Conservation (phyloP, 148 eudicot species). For the Persicaria tinctoria region DNA sequence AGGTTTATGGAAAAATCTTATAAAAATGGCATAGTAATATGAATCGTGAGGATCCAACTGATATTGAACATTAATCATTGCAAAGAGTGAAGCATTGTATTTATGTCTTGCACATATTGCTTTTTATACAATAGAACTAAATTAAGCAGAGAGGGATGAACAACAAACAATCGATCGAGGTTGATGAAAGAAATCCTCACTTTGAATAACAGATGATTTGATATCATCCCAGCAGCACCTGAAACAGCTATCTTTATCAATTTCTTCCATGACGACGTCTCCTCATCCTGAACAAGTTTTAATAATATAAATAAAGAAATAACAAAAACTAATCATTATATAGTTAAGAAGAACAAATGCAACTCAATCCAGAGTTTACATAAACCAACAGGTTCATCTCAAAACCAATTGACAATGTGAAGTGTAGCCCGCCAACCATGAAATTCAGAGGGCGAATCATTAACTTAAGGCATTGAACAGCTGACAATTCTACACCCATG, state of each 20-base stretch:
- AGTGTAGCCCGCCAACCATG: too few relatives aligned
- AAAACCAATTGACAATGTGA: too few relatives aligned
- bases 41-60: background rate
- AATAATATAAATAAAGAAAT: background rate
- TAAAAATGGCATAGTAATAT: background rate
- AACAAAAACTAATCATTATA: too few relatives aligned
- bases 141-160: background rate
- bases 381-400: too few relatives aligned
- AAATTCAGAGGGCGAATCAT: too few relatives aligned
- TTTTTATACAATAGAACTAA: background rate
- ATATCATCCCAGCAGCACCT: slow-evolving; percentile 97
- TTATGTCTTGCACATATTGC: background rate
- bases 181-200: slow-evolving; percentile 27
- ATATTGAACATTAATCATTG: background rate
- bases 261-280: slow-evolving; percentile 82
- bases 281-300: slow-evolving; percentile 55
- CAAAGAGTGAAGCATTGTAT: background rate
- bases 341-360: too few relatives aligned
- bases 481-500: too few relatives aligned
- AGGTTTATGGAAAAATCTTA: background rate
- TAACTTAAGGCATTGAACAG: too few relatives aligned
- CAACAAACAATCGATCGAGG: background rate
- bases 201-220: slow-evolving; percentile 91
- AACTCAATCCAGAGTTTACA: too few relatives aligned
- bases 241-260: slow-evolving; percentile 76